A percentile compares a stretch with the other conserved stretches of the same genome.
Evolutionary conservation across 2,329 filamentous ascomycete species (phyloP).

Genomic region (Penicillium digitatum): DNA sequence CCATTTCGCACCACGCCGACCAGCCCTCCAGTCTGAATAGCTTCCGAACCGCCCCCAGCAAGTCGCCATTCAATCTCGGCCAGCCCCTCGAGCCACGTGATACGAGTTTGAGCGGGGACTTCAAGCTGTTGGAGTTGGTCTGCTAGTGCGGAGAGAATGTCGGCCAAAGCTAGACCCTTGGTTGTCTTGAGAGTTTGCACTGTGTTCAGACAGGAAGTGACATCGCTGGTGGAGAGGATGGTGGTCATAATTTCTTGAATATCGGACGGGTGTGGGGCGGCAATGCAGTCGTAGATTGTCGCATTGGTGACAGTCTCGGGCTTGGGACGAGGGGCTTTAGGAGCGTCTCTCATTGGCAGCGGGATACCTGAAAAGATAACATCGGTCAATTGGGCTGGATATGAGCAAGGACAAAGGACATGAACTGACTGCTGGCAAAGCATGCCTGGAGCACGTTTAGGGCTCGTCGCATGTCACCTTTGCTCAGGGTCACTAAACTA

Average conservation of each 20-base stretch:
- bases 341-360: constrained; percentile 57
- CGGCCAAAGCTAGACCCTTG: constrained; percentile 84
- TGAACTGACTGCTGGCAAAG: constrained; percentile 74
- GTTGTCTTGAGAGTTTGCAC: constrained; percentile 81
- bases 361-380: constrained; percentile 57
- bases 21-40: constrained; percentile 85
- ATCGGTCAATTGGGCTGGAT: background rate
- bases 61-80: constrained; percentile 91
- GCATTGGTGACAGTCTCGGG: constrained; percentile 87
- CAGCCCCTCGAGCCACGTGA: constrained; percentile 85
- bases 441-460: constrained; percentile 96
- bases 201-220: constrained; percentile 81
- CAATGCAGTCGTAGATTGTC: constrained; percentile 94
- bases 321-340: constrained; percentile 57
- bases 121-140: constrained; percentile 80
- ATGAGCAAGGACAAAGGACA: background rate
- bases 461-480: constrained; percentile 92
- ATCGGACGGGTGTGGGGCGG: constrained; percentile 85
- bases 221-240: constrained; percentile 76
- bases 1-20: constrained; percentile 85
- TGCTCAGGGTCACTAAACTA: constrained; percentile 79
- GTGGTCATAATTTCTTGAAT: constrained; percentile 80
- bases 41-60: constrained; percentile 80
- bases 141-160: constrained; percentile 81
- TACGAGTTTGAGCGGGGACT: constrained; percentile 79